Percentiles rank a stretch among this genome's conserved stretches.
Evolutionary conservation across 257 asterid species (phyloP).

Genomic region (Jacaranda copaia): DNA sequence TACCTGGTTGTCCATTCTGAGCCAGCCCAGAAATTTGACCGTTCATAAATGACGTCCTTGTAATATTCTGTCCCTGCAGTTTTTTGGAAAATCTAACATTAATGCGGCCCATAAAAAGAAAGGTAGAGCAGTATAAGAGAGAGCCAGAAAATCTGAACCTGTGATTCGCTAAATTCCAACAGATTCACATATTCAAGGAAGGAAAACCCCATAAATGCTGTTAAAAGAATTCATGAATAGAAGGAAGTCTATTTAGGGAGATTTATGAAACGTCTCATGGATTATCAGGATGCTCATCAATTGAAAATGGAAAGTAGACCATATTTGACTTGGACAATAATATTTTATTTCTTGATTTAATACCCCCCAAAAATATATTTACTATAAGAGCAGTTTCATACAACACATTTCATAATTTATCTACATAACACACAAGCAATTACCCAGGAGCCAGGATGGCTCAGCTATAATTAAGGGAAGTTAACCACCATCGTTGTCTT

Average conservation of each 20-base stretch:
- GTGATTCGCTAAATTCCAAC: conserved; percentile 24
- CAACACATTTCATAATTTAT: too few relatives aligned
- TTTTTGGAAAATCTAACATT: conserved; percentile 35
- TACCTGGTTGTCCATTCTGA: conserved; percentile 83
- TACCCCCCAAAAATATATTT: background rate
- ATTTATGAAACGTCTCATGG: conserved; percentile 6
- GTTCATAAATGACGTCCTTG: conserved; percentile 76
- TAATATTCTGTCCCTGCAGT: conserved; percentile 74
- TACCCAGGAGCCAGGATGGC: background rate
- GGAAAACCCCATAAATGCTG: conserved; percentile 36
- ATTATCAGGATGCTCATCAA: background rate
- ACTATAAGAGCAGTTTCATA: background rate
- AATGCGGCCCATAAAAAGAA: conserved; percentile 37
- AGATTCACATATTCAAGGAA: conserved; percentile 33
- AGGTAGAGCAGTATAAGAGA: conserved; percentile 20
- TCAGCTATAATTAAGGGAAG: background rate
- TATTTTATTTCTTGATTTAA: conserved; percentile 16
- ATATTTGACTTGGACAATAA: conserved; percentile 12
- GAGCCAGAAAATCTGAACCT: conserved; percentile 23
- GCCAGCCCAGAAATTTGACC: conserved; percentile 71
- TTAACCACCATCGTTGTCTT: background rate
- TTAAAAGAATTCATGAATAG: conserved; percentile 18
- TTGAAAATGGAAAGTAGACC: conserved; percentile 16
- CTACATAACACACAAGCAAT: background rate
- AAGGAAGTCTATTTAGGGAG: conserved; percentile 7